Evolutionary conservation across 2,329 filamentous ascomycete genomes (phyloP).

Genomic region (Colletotrichum tropicicola): DNA sequence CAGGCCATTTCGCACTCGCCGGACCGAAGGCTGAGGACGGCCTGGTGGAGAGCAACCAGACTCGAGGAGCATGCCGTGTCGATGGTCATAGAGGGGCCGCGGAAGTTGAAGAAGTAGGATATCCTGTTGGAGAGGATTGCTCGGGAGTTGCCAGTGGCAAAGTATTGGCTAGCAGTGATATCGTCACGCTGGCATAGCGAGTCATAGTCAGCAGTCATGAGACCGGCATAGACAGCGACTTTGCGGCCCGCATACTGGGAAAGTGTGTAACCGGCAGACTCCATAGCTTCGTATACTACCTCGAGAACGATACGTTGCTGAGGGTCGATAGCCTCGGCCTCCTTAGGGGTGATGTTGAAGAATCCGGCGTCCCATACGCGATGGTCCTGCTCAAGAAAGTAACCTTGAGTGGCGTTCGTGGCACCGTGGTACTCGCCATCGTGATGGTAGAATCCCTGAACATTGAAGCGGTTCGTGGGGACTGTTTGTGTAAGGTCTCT

Average conservation of each 20-base stretch:
- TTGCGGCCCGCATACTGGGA: slow-evolving; percentile 24
- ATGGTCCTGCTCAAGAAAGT: slow-evolving; percentile 36
- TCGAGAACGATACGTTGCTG: slow-evolving; percentile 44
- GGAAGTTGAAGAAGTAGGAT: slow-evolving; percentile 50
- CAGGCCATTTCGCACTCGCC: slow-evolving; percentile 42
- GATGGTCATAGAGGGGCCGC: slow-evolving; percentile 50
- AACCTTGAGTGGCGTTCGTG: slow-evolving; percentile 25
- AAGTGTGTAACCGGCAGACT: slow-evolving; percentile 36
- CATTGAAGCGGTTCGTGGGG: slow-evolving; percentile 33
- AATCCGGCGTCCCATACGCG: slow-evolving; percentile 48
- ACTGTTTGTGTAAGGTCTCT: slow-evolving; percentile 35
- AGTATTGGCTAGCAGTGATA: slow-evolving; percentile 37
- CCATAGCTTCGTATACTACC: slow-evolving; percentile 44
- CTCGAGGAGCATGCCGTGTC: slow-evolving; percentile 57
- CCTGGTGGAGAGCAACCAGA: slow-evolving; percentile 51
- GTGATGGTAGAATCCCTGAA: slow-evolving; percentile 36
- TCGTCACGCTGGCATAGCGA: slow-evolving; percentile 37
- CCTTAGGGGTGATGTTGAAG: slow-evolving; percentile 45
- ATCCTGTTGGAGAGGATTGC: slow-evolving; percentile 50
- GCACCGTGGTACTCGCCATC: slow-evolving; percentile 33
- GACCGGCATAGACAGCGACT: slow-evolving; percentile 35
- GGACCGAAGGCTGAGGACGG: slow-evolving; percentile 44
- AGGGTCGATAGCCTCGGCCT: slow-evolving; percentile 43
- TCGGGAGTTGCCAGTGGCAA: slow-evolving; percentile 42
- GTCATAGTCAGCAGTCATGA: slow-evolving; percentile 39